phyloP scores from a whole-genome alignment of 177 flowering plant genomes.

The Vitis hybrid region DNA sequence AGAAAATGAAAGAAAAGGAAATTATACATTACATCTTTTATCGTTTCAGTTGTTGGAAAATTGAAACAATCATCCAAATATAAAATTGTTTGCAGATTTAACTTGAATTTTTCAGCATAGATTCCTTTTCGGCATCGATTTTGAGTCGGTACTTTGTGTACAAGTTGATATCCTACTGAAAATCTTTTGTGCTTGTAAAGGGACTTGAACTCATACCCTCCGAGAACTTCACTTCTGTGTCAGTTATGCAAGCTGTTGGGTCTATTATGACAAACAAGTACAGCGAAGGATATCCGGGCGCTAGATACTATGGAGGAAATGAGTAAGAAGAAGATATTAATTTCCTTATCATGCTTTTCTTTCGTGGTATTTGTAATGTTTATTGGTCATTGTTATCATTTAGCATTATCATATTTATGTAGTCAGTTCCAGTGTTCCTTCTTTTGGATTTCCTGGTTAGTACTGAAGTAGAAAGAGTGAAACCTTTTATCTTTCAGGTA shows the following conservation, averaged over 20 bases:
- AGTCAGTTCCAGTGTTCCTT: not conserved
- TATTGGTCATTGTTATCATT: not conserved
- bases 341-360: not conserved
- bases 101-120: no score
- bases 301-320: slow-evolving; percentile 99
- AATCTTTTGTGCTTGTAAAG: slow-evolving; percentile 34
- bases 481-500: slow-evolving; percentile 47
- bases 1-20: no score
- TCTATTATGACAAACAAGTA: slow-evolving; percentile 98
- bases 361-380: not conserved
- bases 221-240: slow-evolving; percentile 94
- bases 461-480: slow-evolving; percentile 5
- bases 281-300: slow-evolving; percentile 99
- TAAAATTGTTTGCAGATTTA: no score
- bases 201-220: slow-evolving; percentile 98
- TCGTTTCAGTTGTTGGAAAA: no score
- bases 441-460: not conserved
- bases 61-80: no score
- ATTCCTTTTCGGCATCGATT: no score
- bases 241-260: slow-evolving; percentile 99
- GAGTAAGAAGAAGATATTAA: slow-evolving; percentile 53
- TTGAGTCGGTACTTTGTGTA: not conserved
- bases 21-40: no score
- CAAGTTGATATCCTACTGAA: not conserved
- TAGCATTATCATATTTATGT: not conserved